A percentile compares a stretch with the other conserved stretches of the same genome.
Conservation (phyloP, 1,284 basidiomycete genomes). For the Tremellales sp. region DNA sequence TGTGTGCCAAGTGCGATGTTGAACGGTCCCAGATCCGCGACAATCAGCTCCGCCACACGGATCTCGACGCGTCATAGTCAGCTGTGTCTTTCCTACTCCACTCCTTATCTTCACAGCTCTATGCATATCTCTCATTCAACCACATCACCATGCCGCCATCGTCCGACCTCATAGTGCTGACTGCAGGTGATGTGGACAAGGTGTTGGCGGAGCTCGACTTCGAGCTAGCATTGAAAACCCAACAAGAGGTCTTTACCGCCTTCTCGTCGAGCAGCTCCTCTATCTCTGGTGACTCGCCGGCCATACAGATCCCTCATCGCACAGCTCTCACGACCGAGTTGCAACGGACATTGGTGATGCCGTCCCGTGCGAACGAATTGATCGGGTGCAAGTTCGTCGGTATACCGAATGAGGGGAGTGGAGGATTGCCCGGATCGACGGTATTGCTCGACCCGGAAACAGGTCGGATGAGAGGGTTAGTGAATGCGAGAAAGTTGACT, state of each 20-base stretch:
- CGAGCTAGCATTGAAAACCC: constrained; percentile 30
- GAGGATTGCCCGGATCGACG: constrained; percentile 70
- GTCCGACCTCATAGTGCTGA: constrained; percentile 28
- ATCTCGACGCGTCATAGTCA: background rate
- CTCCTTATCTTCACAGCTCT: background rate
- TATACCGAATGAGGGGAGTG: constrained; percentile 54
- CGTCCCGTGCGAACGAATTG: constrained; percentile 26
- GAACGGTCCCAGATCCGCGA: too few relatives aligned
- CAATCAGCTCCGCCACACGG: too few relatives aligned
- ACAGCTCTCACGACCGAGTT: constrained; percentile 23
- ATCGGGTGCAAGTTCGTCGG: constrained; percentile 64
- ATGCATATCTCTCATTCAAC: background rate
- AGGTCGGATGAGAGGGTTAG: constrained; percentile 63
- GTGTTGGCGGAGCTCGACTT: constrained; percentile 32
- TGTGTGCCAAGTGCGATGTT: background rate
- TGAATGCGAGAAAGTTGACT: constrained; percentile 72
- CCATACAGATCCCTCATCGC: constrained; percentile 41
- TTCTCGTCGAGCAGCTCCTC: constrained; percentile 22
- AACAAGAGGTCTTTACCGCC: constrained; percentile 36
- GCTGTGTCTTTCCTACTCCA: background rate
- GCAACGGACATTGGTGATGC: constrained; percentile 48
- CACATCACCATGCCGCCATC: background rate
- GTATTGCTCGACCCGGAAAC: constrained; percentile 67
- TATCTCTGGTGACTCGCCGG: background rate
- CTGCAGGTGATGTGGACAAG: constrained; percentile 33